Evolutionary conservation across 495 filamentous ascomycete species (phyloP).

Genomic region (Chaetomium tenue): DNA sequence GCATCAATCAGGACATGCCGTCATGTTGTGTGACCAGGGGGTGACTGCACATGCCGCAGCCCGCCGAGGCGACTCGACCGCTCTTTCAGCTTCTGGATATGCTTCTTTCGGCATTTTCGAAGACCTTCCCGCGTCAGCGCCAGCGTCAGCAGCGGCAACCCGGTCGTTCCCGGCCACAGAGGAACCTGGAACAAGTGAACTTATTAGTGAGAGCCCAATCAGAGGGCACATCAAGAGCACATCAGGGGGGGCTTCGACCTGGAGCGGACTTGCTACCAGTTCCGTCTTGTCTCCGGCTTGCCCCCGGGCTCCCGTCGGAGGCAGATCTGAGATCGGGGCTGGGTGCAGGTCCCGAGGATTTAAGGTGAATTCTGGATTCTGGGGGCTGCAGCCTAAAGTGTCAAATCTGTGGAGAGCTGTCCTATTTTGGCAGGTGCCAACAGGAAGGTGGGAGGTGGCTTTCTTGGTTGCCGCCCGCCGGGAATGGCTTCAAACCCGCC

Average conservation of each 20-base stretch:
- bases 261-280: neutral
- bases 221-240: no score
- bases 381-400: constrained; percentile 23
- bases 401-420: constrained; percentile 24
- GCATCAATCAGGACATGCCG: neutral
- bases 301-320: neutral
- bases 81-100: neutral
- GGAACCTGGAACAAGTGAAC: no score
- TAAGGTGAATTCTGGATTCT: constrained; percentile 11
- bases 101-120: neutral
- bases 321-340: constrained; percentile 14
- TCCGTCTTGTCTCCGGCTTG: neutral
- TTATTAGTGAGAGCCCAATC: no score
- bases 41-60: neutral
- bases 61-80: neutral
- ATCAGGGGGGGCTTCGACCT: neutral
- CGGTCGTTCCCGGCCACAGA: no score
- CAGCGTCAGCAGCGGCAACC: neutral
- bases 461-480: constrained; percentile 9
- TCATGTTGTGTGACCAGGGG: neutral
- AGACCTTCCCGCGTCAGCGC: neutral
- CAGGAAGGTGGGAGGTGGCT: constrained; percentile 14
- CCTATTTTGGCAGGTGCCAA: constrained; percentile 27
- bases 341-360: constrained; percentile 20
- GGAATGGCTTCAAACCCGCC: constrained; percentile 25